A percentile compares a stretch with the other conserved stretches of the same genome.
phyloP scores from a whole-genome alignment of 208 protist genomes.

The Leishmania amazonensis region DNA sequence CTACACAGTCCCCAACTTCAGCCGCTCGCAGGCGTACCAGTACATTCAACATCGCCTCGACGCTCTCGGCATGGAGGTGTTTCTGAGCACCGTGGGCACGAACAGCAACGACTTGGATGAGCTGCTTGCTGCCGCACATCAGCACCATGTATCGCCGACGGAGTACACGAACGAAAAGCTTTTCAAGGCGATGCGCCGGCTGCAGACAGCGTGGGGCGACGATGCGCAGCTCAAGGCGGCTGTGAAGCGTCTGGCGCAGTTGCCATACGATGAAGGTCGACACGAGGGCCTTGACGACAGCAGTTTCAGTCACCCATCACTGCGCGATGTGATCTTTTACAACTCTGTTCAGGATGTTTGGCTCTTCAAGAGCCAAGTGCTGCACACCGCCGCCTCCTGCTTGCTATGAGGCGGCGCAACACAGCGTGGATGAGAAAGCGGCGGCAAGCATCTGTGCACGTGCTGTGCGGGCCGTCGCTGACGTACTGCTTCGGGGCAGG shows the following conservation, averaged over 20 bases:
- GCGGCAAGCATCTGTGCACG: background rate
- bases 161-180: slow-evolving; percentile 81
- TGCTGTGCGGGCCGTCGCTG: background rate
- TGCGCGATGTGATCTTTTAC: slow-evolving; percentile 80
- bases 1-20: slow-evolving; percentile 82
- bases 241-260: slow-evolving; percentile 60
- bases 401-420: slow-evolving; percentile 30
- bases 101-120: slow-evolving; percentile 90
- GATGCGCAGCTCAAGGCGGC: slow-evolving; percentile 43
- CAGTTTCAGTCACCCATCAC: slow-evolving; percentile 53
- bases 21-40: slow-evolving; percentile 57
- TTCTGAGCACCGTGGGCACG: slow-evolving; percentile 72
- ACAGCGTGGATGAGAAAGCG: background rate
- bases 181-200: slow-evolving; percentile 81
- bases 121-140: slow-evolving; percentile 73
- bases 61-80: slow-evolving; percentile 64
- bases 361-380: slow-evolving; percentile 74
- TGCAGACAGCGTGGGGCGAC: slow-evolving; percentile 66
- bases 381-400: slow-evolving; percentile 81
- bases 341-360: slow-evolving; percentile 83
- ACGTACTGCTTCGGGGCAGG: background rate
- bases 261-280: slow-evolving; percentile 75
- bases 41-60: slow-evolving; percentile 80
- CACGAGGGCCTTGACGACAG: slow-evolving; percentile 66
- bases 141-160: slow-evolving; percentile 52